phyloP scores from a whole-genome alignment of 768 basidiomycete genomes.

The Clavulina sp. region DNA sequence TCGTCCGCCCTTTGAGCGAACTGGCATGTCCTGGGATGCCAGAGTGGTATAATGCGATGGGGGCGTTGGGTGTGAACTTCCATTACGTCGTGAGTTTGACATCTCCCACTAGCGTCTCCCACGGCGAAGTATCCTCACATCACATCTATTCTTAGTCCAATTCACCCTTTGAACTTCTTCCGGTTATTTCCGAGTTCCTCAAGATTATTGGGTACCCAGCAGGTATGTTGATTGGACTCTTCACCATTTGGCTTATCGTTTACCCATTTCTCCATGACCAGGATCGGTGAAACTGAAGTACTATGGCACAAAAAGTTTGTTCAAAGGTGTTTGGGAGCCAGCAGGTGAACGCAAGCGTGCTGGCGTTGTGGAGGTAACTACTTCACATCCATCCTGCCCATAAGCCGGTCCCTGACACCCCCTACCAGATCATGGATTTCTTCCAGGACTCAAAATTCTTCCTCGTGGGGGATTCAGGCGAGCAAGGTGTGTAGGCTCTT shows the following conservation, averaged over 20 bases:
- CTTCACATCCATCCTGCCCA: background rate
- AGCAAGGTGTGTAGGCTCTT: slow-evolving; percentile 24
- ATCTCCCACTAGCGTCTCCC: background rate
- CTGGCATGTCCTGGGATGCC: slow-evolving; percentile 69
- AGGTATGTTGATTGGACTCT: slow-evolving; percentile 22
- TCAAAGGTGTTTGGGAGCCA: slow-evolving; percentile 69
- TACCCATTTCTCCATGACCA: slow-evolving; percentile 13
- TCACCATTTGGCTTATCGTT: background rate
- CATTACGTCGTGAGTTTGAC: slow-evolving; percentile 64
- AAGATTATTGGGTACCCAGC: slow-evolving; percentile 46
- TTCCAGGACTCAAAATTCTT: slow-evolving; percentile 65
- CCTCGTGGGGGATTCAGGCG: slow-evolving; percentile 82
- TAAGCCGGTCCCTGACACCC: background rate
- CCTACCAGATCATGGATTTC: slow-evolving; percentile 33
- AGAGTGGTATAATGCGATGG: slow-evolving; percentile 17
- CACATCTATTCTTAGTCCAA: slow-evolving; percentile 44
- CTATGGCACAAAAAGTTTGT: slow-evolving; percentile 67
- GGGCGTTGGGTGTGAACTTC: slow-evolving; percentile 44
- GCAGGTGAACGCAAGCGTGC: slow-evolving; percentile 62
- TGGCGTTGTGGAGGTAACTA: slow-evolving; percentile 46
- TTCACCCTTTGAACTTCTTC: slow-evolving; percentile 69
- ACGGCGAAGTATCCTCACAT: slow-evolving; percentile 5
- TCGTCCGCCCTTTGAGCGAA: slow-evolving; percentile 69
- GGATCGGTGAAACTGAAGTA: slow-evolving; percentile 71
- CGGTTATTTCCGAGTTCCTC: slow-evolving; percentile 63